Percentiles rank a stretch among this genome's conserved stretches.
These are phyloP conservation scores for Pleurotus sapidus DNA, from an alignment of 768 basidiomycete species.

Conservation along the genomic window DNA sequence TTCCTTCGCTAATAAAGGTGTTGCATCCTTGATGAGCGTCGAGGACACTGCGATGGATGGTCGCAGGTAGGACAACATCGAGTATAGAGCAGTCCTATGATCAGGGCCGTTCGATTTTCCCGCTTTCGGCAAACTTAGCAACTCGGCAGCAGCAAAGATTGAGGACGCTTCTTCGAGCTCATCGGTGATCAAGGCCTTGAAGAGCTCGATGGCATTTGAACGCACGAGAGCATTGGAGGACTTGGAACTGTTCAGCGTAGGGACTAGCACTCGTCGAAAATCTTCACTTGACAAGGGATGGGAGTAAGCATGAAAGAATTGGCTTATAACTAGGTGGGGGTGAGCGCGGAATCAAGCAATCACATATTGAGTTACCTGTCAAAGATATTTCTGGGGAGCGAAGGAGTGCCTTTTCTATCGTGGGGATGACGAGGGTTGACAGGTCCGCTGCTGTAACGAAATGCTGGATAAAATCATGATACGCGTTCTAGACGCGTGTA, in stretches of 20 bases:
- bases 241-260: conserved; percentile 66
- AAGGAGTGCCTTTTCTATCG: conserved; percentile 76
- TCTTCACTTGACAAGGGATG: conserved; percentile 43
- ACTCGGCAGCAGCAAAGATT: conserved; percentile 53
- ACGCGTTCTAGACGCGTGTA: conserved; percentile 36
- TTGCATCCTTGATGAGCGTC: conserved; percentile 42
- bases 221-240: conserved; percentile 69
- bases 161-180: conserved; percentile 33
- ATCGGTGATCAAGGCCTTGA: conserved; percentile 44
- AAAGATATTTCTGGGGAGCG: conserved; percentile 82
- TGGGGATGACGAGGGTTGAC: conserved; percentile 54
- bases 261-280: conserved; percentile 55
- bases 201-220: conserved; percentile 50
- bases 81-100: conserved; percentile 78
- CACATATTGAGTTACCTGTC: conserved; percentile 39
- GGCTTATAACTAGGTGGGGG: conserved; percentile 42
- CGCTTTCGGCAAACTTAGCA: conserved; percentile 70
- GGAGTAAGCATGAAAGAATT: conserved; percentile 55
- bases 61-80: conserved; percentile 61
- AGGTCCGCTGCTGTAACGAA: conserved; percentile 54
- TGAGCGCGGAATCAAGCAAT: conserved; percentile 3
- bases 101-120: conserved; percentile 89
- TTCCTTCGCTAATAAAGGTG: conserved; percentile 63
- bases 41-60: conserved; percentile 40
- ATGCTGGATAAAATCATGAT: conserved; percentile 58